phyloP scores from a whole-genome alignment of 345 rosid genomes.

The Heritiera fomes region DNA sequence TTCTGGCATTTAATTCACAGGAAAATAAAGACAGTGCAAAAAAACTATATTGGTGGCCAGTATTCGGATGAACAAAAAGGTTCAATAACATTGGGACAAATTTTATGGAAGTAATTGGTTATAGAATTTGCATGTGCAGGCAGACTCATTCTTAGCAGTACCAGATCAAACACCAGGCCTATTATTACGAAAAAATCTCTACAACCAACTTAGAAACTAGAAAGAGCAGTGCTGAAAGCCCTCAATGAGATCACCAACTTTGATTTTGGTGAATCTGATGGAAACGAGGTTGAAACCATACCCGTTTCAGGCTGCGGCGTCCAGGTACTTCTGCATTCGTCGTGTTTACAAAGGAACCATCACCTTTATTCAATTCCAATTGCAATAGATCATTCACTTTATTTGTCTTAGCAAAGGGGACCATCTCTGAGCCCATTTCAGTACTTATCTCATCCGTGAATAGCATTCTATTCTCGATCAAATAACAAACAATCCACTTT shows the following conservation, averaged over 20 bases:
- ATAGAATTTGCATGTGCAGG: not conserved
- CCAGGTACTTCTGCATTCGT: conserved; percentile 5
- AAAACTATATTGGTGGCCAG: too few relatives aligned
- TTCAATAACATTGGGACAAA: not conserved
- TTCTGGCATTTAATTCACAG: too few relatives aligned
- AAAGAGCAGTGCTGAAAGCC: not conserved
- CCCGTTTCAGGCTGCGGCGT: conserved; percentile 17
- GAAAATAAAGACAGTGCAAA: not conserved
- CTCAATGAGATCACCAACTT: conserved; percentile 16
- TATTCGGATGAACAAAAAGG: not conserved
- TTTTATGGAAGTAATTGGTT: not conserved
- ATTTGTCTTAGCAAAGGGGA: too few relatives aligned
- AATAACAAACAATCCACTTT: not conserved
- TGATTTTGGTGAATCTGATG: conserved; percentile 6
- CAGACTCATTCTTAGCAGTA: too few relatives aligned
- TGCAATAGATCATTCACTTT: too few relatives aligned
- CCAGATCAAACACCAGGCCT: not conserved
- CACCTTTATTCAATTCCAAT: too few relatives aligned
- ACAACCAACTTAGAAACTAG: not conserved
- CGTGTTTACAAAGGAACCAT: not conserved
- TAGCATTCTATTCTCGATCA: not conserved
- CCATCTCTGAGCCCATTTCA: too few relatives aligned
- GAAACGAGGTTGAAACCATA: conserved; percentile 38
- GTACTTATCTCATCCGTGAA: too few relatives aligned
- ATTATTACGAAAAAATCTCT: not conserved